Base-by-base conservation (phyloP, 352 stramenopile species). In the Blastocystis sp. region DNA sequence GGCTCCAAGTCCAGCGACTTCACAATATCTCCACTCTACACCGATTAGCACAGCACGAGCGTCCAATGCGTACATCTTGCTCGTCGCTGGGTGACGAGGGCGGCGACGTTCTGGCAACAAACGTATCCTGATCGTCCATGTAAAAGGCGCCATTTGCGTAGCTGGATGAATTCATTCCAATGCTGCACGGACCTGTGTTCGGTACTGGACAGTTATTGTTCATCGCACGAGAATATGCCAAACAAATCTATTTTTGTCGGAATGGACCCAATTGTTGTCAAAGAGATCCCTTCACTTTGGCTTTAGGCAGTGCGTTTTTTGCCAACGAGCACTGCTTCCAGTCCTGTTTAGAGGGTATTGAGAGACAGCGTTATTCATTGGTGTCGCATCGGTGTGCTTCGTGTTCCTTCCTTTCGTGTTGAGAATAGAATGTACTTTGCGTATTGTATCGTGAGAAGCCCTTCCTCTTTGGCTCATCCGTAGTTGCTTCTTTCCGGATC, bases 121-220 rank as follows among this genome's bases (percentile, higher is more conserved):
- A 68, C 2, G 74, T 84, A 48, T 84, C 74, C 43, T 84, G 74
- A 9, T 84, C 74, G 43, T 84, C 74, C 21, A 59, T 59, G 48
- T 84, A 84, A 64, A 84, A 84, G 40, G 74, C 74, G 9, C 74
- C 74, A 70, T 84, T 70, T 28, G 74, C 74, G 69, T 84, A 84
- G 34, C 34, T 70, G 24, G 74, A 45, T 42, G 74, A 28, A 64
- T 57, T 63, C n/a, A 45, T 34, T n/a, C 48, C 34, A 24, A 28
- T 40, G 28, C 42, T 17, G 40, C 52, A 21, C 17, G 60, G 40
- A 28, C 48, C 48, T 19, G 21, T 81, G 28, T 21, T 66, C 14
- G 59, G 60, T 45, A 81, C 48, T 57, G 48, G 48, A 14, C 14
- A 7, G 14, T 14, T 57, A 57, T 14, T 14, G 14, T 57, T 14